Percentiles rank a stretch among this genome's conserved stretches.
Evolutionary conservation across 1,139 yeast species (phyloP).

Genomic region (Ogataea hybrid): DNA sequence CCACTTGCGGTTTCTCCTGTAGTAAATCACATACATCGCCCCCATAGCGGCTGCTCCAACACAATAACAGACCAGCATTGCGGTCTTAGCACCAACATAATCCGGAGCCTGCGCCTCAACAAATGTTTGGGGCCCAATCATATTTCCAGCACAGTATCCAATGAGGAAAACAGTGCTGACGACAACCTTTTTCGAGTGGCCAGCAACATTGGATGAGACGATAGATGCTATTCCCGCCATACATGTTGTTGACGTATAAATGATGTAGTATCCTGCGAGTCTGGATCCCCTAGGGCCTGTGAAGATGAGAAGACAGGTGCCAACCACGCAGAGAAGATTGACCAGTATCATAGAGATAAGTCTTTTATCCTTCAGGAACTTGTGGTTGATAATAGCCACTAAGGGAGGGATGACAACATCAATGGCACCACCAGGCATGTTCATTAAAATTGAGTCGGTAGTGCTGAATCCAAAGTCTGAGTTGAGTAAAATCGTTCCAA

Average conservation of each 20-base stretch:
- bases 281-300: neutral
- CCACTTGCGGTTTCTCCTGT: conserved; percentile 29
- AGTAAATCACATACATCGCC: conserved; percentile 4
- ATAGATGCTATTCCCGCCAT: conserved; percentile 3
- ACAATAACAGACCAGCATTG: neutral
- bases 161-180: conserved; percentile 59
- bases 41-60: conserved; percentile 6
- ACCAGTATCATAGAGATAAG: conserved; percentile 39
- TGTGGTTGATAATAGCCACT: conserved; percentile 36
- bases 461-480: conserved; percentile 24
- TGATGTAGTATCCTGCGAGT: conserved; percentile 1
- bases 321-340: conserved; percentile 36
- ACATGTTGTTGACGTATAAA: neutral
- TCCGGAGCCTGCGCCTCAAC: conserved; percentile 27
- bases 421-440: conserved; percentile 40
- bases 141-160: conserved; percentile 53
- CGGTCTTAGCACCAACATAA: conserved; percentile 2
- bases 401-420: conserved; percentile 34
- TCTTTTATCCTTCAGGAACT: conserved; percentile 36
- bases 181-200: conserved; percentile 41
- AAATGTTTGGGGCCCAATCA: conserved; percentile 70
- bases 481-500: conserved; percentile 26
- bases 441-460: conserved; percentile 34
- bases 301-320: conserved; percentile 38
- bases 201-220: conserved; percentile 58